These are phyloP conservation scores for Arabis hirsuta DNA, from an alignment of 345 rosid genomes.

Conservation along the genomic window DNA sequence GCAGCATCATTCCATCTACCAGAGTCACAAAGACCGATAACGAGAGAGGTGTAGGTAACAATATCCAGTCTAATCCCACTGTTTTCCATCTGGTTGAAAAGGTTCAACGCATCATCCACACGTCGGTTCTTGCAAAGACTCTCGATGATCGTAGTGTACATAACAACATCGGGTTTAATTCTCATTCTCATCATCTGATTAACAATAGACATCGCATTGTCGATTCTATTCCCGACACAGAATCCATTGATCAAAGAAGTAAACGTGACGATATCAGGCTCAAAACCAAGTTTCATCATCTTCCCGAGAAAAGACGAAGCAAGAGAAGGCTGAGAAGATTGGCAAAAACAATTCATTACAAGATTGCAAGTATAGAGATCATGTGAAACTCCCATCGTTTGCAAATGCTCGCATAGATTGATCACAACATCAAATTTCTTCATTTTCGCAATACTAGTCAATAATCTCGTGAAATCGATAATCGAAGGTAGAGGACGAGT, in stretches of 20 bases:
- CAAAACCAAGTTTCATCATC: slow-evolving; percentile 40
- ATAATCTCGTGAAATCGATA: slow-evolving; percentile 33
- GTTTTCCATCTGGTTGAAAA: slow-evolving; percentile 32
- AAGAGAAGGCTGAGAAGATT: slow-evolving; percentile 11
- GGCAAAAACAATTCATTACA: slow-evolving; percentile 25
- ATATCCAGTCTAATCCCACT: slow-evolving; percentile 26
- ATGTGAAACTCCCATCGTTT: slow-evolving; percentile 17
- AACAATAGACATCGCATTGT: slow-evolving; percentile 20
- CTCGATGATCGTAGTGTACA: slow-evolving; percentile 38
- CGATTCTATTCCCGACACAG: slow-evolving; percentile 11
- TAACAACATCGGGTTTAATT: slow-evolving; percentile 21
- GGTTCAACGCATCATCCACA: slow-evolving; percentile 28
- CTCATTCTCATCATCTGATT: slow-evolving; percentile 26
- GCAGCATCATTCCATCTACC: slow-evolving; percentile 33
- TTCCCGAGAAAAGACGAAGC: slow-evolving; percentile 32
- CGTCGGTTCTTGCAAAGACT: slow-evolving; percentile 24
- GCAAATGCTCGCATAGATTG: slow-evolving; percentile 22
- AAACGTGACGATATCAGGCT: slow-evolving; percentile 32
- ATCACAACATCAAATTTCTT: slow-evolving; percentile 34
- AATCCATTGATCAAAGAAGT: slow-evolving; percentile 30
- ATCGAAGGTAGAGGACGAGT: slow-evolving; percentile 33
- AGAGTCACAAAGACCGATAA: slow-evolving; percentile 25
- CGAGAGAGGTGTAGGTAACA: slow-evolving; percentile 27
- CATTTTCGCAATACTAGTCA: slow-evolving; percentile 22
- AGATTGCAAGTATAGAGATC: slow-evolving; percentile 37